Conservation (phyloP, 2,329 filamentous ascomycete species). For the Stachybotrys chartarum region DNA sequence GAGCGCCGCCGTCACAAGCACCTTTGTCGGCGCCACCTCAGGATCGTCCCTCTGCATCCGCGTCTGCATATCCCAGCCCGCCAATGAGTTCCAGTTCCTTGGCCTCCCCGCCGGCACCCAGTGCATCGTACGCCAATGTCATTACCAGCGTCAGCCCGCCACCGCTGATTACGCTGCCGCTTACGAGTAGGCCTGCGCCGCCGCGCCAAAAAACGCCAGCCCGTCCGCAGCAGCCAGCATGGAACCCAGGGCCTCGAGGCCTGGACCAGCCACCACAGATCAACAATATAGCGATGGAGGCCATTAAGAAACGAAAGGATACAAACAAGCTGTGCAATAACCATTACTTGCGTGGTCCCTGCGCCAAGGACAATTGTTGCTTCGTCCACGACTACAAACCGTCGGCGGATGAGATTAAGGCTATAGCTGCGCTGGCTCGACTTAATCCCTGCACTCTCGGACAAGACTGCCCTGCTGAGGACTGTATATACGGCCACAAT, state of each 20-base stretch:
- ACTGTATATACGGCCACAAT: slow-evolving; percentile 59
- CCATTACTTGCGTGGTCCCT: slow-evolving; percentile 51
- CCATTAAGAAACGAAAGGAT: slow-evolving; percentile 48
- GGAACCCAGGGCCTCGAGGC: slow-evolving; percentile 48
- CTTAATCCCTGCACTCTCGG: slow-evolving; percentile 50
- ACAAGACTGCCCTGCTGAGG: slow-evolving; percentile 49
- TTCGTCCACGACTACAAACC: slow-evolving; percentile 52
- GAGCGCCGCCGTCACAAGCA: slow-evolving; percentile 2
- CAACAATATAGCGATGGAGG: slow-evolving; percentile 39
- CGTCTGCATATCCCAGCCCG: background rate
- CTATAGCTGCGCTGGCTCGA: slow-evolving; percentile 48
- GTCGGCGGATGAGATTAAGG: slow-evolving; percentile 45
- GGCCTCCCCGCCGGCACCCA: background rate
- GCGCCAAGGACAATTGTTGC: slow-evolving; percentile 46
- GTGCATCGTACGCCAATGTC: slow-evolving; percentile 32
- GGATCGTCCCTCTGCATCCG: slow-evolving; percentile 1
- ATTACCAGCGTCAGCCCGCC: slow-evolving; percentile 34
- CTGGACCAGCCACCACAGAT: slow-evolving; percentile 45
- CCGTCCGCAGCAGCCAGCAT: slow-evolving; percentile 26
- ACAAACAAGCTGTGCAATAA: slow-evolving; percentile 55
- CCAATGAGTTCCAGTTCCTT: background rate
- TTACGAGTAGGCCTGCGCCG: slow-evolving; percentile 28
- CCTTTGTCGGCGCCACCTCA: background rate
- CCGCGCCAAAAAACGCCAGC: slow-evolving; percentile 12
- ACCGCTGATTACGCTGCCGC: slow-evolving; percentile 33